A percentile compares a stretch with the other conserved stretches of the same genome.
phyloP scores from a whole-genome alignment of 176 grass and related monocot genomes.

The Zea luxurians region DNA sequence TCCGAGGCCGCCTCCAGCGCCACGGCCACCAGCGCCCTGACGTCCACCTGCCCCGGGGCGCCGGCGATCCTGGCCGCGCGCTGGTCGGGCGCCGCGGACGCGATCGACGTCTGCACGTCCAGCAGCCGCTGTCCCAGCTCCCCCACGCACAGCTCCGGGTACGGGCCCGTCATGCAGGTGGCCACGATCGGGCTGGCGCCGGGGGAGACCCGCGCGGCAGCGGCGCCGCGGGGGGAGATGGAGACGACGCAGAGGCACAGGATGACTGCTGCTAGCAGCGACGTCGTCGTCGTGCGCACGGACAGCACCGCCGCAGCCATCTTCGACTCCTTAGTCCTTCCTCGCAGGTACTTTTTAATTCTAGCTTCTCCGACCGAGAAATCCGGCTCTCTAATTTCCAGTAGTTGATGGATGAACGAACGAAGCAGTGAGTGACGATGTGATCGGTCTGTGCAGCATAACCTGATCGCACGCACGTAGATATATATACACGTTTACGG shows the following conservation, averaged over 20 bases:
- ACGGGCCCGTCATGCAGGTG: conserved; percentile 24
- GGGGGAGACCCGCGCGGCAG: conserved; percentile 14
- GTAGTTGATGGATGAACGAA: neutral
- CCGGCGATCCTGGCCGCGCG: conserved; percentile 38
- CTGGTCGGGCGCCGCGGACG: conserved; percentile 29
- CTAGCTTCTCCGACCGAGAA: too few species aligned
- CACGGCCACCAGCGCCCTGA: conserved; percentile 30
- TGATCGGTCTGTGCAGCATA: neutral
- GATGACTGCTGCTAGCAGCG: neutral
- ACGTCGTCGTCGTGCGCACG: neutral
- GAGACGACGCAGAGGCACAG: conserved; percentile 9
- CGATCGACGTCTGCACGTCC: conserved; percentile 36
- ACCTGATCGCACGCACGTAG: neutral
- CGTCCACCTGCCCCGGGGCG: conserved; percentile 44
- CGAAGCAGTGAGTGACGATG: neutral
- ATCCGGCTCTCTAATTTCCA: neutral
- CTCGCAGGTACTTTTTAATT: neutral
- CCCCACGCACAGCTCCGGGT: conserved; percentile 34
- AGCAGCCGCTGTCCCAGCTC: conserved; percentile 43
- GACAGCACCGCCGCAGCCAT: neutral
- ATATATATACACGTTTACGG: conserved; percentile 10
- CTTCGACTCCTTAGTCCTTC: neutral
- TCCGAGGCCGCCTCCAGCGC: conserved; percentile 43
- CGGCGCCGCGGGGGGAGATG: neutral
- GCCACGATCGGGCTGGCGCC: conserved; percentile 29